phyloP scores from a whole-genome alignment of 2,329 filamentous ascomycete genomes.

The Fusarium oxysporum region DNA sequence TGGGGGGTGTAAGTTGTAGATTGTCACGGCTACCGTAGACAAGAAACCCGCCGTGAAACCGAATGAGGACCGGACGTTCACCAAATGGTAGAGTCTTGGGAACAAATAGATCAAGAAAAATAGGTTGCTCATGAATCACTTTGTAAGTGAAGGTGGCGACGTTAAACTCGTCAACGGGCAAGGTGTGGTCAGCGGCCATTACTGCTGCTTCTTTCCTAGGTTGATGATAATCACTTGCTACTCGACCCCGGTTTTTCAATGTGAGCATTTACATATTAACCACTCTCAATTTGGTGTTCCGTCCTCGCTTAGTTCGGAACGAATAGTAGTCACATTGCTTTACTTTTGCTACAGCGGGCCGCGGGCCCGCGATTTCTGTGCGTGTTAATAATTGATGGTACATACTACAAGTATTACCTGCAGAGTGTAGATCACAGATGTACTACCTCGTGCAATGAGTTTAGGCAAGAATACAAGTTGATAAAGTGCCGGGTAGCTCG shows the following conservation, averaged over 20 bases:
- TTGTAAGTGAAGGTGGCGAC: background rate
- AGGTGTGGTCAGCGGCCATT: rapidly evolving
- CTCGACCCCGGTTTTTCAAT: no score
- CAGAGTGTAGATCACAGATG: rapidly evolving
- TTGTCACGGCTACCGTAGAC: background rate
- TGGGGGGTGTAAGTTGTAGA: rapidly evolving
- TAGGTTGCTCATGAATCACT: rapidly evolving
- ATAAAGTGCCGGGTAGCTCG: background rate
- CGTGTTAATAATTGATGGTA: background rate
- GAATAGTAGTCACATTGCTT: background rate
- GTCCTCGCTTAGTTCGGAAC: no score
- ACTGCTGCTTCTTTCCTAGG: rapidly evolving
- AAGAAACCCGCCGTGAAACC: background rate
- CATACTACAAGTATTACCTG: rapidly evolving
- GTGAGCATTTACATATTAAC: no score
- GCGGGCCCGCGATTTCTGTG: background rate
- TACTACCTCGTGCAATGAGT: background rate
- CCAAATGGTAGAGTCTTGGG: rapidly evolving
- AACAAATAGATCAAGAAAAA: background rate
- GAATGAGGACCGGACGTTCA: rapidly evolving
- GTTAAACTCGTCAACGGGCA: background rate
- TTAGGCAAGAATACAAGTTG: background rate
- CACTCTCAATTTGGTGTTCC: no score
- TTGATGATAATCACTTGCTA: background rate
- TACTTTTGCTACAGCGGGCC: background rate